phyloP scores from a whole-genome alignment of 345 rosid species.

The Corchorus olitorius region DNA sequence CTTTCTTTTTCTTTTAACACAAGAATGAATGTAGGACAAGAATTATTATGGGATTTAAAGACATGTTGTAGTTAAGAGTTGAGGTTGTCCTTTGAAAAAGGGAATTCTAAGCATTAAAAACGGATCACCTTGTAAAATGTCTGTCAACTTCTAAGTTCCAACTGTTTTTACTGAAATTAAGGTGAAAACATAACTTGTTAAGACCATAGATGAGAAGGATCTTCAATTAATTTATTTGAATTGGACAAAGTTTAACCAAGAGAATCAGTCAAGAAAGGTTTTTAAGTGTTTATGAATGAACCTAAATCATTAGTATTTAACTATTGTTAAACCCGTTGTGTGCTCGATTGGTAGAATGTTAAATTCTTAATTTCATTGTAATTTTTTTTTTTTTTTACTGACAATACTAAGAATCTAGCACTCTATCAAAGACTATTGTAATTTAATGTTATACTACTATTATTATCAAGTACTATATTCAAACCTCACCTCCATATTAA shows the following conservation, averaged over 20 bases:
- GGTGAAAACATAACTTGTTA: neutral
- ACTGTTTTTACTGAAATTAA: neutral
- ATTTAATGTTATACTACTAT: too few relatives aligned
- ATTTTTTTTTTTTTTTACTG: too few relatives aligned
- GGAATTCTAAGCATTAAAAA: conserved; percentile 14
- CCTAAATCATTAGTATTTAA: too few relatives aligned
- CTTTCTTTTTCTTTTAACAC: neutral
- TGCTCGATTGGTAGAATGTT: too few relatives aligned
- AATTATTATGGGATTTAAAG: neutral
- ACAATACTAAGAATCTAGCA: too few relatives aligned
- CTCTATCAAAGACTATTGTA: too few relatives aligned
- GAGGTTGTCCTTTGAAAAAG: conserved; percentile 32
- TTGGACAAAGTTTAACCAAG: neutral
- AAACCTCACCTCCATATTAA: too few relatives aligned
- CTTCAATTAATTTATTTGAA: neutral
- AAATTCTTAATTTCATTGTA: too few relatives aligned
- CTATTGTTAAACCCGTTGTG: too few relatives aligned
- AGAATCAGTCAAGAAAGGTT: neutral
- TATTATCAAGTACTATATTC: too few relatives aligned
- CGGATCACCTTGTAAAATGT: conserved; percentile 34
- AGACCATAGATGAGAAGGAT: neutral
- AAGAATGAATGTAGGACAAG: conserved; percentile 17
- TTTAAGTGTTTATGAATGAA: too few relatives aligned
- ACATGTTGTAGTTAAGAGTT: neutral
- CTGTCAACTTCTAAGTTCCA: neutral